Base-by-base conservation (phyloP, 2,329 filamentous ascomycete genomes). In the Alternaria burnsii region DNA sequence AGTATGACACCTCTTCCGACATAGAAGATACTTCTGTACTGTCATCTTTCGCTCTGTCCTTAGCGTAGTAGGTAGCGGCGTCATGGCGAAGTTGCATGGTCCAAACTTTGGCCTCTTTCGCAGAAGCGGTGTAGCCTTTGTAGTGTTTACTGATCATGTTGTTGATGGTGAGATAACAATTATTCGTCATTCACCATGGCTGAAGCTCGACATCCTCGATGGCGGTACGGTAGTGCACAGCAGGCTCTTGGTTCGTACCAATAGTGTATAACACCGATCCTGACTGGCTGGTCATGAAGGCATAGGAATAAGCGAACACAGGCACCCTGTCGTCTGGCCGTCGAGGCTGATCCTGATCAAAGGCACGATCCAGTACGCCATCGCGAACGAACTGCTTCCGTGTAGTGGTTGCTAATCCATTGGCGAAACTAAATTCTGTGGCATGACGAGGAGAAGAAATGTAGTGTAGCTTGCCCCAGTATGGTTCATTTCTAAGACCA, bases 71-170 rank as follows among this genome's bases (percentile, higher is more conserved):
- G n/a, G 8, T 42, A 3, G 8, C 48, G 3, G 28, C 36, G 6
- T 52, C 48, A 26, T 52, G 3, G 18, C 48, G 34, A 24, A 38
- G 32, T n/a, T 52, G 22, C 48, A 20, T 40, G 12, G 22, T 40
- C 16, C 32, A 52, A 20, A 36, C 1, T 18, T n/a, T 40, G 20
- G 32, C 48, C 24, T 36, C 48, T 52, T 40, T 40, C 4, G 34
- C 32, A 16, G 22, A 20, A 52, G 34, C 16, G 11, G 22, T 1
- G 20, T 38, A 52, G 36, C 40, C 48, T 28, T 40, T 3, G 36
- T 52, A 52, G 14, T 52, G 48, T 34, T n/a, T 52, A 10, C 32
- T 20, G 4, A 52, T 40, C 48, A 40, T 52, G 48, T 52, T 9
- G 48, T 26, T 40, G 22, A 36, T 40, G 7, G 1, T 28, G 12